Conservation (phyloP, 257 asterid species). For the Solanum virginianum region DNA sequence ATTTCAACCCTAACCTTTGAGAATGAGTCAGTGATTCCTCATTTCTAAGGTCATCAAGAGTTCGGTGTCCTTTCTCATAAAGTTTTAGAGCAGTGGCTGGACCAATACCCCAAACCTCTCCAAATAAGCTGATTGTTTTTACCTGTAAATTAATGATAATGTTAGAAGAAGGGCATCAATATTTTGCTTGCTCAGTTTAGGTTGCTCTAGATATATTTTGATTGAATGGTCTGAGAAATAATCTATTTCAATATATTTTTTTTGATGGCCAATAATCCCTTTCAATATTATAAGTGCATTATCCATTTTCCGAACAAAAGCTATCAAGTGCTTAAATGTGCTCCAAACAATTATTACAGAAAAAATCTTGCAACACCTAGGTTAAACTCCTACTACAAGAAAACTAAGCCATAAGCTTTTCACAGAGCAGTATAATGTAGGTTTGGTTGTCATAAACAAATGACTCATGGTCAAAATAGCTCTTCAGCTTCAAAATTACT, state of each 20-base stretch:
- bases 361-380: neutral
- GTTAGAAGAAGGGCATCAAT: neutral
- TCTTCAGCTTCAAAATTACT: neutral
- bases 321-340: neutral
- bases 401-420: neutral
- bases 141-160: constrained; percentile 34
- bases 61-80: constrained; percentile 84
- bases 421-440: neutral
- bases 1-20: constrained; percentile 76
- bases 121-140: constrained; percentile 75
- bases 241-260: neutral
- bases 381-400: neutral
- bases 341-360: neutral
- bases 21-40: constrained; percentile 70
- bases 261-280: neutral
- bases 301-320: neutral
- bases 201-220: neutral
- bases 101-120: constrained; percentile 96
- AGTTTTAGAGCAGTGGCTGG: constrained; percentile 81
- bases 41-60: constrained; percentile 55
- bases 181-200: neutral
- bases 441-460: neutral
- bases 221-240: neutral
- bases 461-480: neutral
- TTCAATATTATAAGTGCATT: neutral